phyloP scores from a whole-genome alignment of 2,329 filamentous ascomycete genomes.

The Proliferodiscus dingleyae region DNA sequence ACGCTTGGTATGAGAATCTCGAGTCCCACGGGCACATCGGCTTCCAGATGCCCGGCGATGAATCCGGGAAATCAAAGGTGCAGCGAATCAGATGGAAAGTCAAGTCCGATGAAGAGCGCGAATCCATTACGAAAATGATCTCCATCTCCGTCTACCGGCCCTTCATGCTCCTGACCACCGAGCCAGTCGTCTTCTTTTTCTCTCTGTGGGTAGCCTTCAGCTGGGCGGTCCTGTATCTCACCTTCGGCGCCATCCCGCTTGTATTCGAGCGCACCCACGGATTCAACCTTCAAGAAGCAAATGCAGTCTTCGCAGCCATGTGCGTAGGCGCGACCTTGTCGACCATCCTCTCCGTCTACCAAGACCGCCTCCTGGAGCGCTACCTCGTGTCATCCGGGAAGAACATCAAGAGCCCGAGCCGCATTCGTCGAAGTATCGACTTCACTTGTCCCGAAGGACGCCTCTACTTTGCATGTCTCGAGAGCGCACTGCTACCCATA shows the following conservation, averaged over 20 bases:
- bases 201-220: slow-evolving; percentile 85
- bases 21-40: slow-evolving; percentile 53
- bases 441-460: slow-evolving; percentile 63
- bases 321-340: slow-evolving; percentile 61
- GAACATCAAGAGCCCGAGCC: slow-evolving; percentile 10
- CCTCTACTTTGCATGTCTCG: slow-evolving; percentile 78
- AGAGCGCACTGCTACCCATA: slow-evolving; percentile 68
- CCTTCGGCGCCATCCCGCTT: slow-evolving; percentile 74
- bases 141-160: slow-evolving; percentile 69
- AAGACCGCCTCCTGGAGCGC: slow-evolving; percentile 59
- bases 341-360: slow-evolving; percentile 64
- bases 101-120: slow-evolving; percentile 70
- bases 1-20: slow-evolving; percentile 71
- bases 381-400: slow-evolving; percentile 33
- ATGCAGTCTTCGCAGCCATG: slow-evolving; percentile 70
- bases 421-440: slow-evolving; percentile 20
- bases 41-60: slow-evolving; percentile 39
- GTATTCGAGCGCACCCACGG: slow-evolving; percentile 65
- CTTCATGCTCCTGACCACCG: slow-evolving; percentile 71
- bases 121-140: slow-evolving; percentile 64
- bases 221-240: slow-evolving; percentile 85
- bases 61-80: slow-evolving; percentile 21
- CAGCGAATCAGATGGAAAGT: slow-evolving; percentile 69
- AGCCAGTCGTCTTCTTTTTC: slow-evolving; percentile 80
- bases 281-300: slow-evolving; percentile 63